These are phyloP conservation scores for Akanthomyces dipterigenus DNA, from an alignment of 2,329 filamentous ascomycete species.

Conservation along the genomic window DNA sequence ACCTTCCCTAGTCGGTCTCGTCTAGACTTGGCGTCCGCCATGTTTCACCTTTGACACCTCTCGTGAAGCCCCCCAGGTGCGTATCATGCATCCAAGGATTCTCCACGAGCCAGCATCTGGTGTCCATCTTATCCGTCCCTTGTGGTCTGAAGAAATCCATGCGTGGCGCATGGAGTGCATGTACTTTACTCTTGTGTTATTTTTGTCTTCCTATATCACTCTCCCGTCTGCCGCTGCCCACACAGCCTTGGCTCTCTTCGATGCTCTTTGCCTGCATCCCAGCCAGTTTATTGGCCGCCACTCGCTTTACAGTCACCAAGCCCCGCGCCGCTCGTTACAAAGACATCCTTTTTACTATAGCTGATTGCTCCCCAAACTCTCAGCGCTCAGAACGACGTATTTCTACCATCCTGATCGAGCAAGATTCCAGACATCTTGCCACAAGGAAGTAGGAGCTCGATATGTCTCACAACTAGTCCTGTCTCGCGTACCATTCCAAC, in stretches of 20 bases:
- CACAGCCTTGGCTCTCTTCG: neutral
- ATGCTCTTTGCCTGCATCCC: neutral
- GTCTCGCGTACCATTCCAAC: constrained; percentile 5
- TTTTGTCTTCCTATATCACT: neutral
- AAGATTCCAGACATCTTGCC: constrained; percentile 7
- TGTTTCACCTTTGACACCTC: constrained; percentile 12
- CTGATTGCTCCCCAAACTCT: neutral
- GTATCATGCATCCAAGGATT: constrained; percentile 8
- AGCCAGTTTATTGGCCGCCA: constrained; percentile 10
- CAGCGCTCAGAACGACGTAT: neutral
- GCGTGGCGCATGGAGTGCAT: constrained; percentile 1
- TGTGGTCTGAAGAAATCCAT: neutral
- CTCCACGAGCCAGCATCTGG: neutral
- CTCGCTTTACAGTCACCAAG: neutral
- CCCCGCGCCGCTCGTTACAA: neutral
- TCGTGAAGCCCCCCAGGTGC: neutral
- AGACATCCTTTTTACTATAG: neutral
- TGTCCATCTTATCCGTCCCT: constrained; percentile 2
- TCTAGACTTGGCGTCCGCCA: constrained; percentile 4
- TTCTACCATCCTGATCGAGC: neutral
- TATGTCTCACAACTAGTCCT: constrained; percentile 5
- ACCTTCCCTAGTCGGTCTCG: neutral
- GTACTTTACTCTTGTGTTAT: constrained; percentile 1
- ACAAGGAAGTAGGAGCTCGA: neutral
- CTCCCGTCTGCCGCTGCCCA: neutral